Evolutionary conservation across 2,329 filamentous ascomycete species (phyloP).

Genomic region (Aspergillus ochraceoroseus): DNA sequence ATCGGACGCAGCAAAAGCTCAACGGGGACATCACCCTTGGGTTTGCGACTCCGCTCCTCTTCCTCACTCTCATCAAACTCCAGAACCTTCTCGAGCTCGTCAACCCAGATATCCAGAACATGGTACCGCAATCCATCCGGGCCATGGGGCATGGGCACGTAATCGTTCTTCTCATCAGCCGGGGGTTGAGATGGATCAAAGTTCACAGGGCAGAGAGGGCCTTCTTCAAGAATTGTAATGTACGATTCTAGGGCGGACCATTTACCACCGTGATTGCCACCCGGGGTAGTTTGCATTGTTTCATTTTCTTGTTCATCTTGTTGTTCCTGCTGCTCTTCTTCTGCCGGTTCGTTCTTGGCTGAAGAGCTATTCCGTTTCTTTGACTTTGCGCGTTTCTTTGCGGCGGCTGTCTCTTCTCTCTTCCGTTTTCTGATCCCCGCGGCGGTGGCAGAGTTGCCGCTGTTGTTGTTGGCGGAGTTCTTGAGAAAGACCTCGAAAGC

Average conservation of each 20-base stretch:
- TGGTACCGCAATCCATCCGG: constrained; percentile 84
- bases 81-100: constrained; percentile 73
- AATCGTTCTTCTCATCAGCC: constrained; percentile 26
- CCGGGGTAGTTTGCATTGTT: not conserved
- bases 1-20: constrained; percentile 44
- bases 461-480: constrained; percentile 18
- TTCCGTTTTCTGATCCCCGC: constrained; percentile 32
- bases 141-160: constrained; percentile 51
- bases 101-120: constrained; percentile 83
- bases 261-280: constrained; percentile 13
- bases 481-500: constrained; percentile 52
- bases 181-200: constrained; percentile 34
- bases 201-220: constrained; percentile 39
- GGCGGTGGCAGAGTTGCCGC: too few relatives aligned
- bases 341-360: too few relatives aligned
- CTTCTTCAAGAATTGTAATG: constrained; percentile 39
- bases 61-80: constrained; percentile 42
- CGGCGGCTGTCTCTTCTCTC: constrained; percentile 24
- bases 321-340: constrained; percentile 20
- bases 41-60: constrained; percentile 29
- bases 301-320: constrained; percentile 9
- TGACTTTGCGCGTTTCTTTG: constrained; percentile 23
- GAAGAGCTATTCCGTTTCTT: constrained; percentile 24
- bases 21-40: constrained; percentile 37
- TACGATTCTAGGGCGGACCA: constrained; percentile 38